Evolutionary conservation across 495 filamentous ascomycete species (phyloP), one percentile per base, ranked within the genome.

Genomic region (Penicillium dipodomyicola): DNA sequence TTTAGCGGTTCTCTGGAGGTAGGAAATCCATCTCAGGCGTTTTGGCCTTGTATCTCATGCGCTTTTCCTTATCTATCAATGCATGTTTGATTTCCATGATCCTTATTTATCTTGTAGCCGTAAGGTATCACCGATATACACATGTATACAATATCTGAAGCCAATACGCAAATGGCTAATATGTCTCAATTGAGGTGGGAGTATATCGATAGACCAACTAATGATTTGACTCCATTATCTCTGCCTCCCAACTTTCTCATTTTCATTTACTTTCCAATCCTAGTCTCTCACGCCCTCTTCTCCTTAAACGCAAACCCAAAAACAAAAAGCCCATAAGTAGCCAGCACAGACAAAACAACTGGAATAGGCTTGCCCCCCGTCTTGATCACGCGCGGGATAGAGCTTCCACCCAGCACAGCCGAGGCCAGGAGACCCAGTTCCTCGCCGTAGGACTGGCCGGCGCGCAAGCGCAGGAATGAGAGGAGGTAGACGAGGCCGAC

Each of bases 321-420:
- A 68, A 87, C 77, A 58, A 86, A 73, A 73, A 88, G 74, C 64
- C 88, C 88, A 67, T 83, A 83, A 47, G 80, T 69, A 52, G 78
- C 84, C 55, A 90, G 62, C 59, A 87, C 49, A 63, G 87, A 90
- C 67, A 96, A 70, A 19, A 83, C 82, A 48, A 84, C 72, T 12
- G 92, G 92, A 57, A 96, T 80, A 2, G 87, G 84, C 81, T 96
- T 96, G 61, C 77, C 76, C 11, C 67, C 59, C 47, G 84, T 81
- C 72, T 83, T 86, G 52, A 97, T 82, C 8, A 91, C 95, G 43
- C 95, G 79, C 12, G 94, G 94, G 49, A 96, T 81, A 6, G 88
- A 88, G 35, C 84, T 84, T 2, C 90, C 92, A 7, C 88, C 91
- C 48, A 98, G 77, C 19, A 97, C 78, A 29, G 87, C 61, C 10